Base-by-base conservation (phyloP, 2,329 filamentous ascomycete genomes). In the Aspergillus luchuensis region DNA sequence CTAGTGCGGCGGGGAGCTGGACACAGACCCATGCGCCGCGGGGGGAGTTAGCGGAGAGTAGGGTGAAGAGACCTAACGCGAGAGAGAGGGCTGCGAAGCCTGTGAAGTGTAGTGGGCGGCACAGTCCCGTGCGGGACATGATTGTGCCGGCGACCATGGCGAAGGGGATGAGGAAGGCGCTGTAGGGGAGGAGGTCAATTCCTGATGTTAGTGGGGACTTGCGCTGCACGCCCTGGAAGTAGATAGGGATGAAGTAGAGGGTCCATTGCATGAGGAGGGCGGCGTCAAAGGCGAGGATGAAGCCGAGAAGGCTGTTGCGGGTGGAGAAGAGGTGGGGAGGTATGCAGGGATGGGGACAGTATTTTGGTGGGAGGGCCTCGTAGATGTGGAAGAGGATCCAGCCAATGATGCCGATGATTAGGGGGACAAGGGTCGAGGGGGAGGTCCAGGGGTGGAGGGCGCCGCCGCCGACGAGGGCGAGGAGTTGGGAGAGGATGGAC, bases 311-410 rank as follows among this genome's bases (percentile, higher is more conserved):
- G 15, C 58, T 38, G 36, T 79, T 81, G 1, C 76, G 72, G 64
- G 79, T 81, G 1, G 63, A 69, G 66, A 84, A 82, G 28, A 84
- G 71, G 30, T 71, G 69, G 0, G 71, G 69, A 2, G 80, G 79
- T 61, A 84, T 76, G 25, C 78, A 73, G 0, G 73, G 69, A 13
- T 36, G 30, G 4, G 30, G 30, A 36, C 30, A 36, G 10, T 11
- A 36, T 43, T 77, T 68, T 5, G 28, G 28, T 63, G 17, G 15
- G 48, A 49, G 25, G n/a, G 8, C 17, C 33, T 69, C 61, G 51
- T 64, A 63, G 5, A 65, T 7, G 15, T 56, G 36, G 17, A 75
- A 72, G 8, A 56, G 56, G 8, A 63, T 33, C 19, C 67, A 51
- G 1, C 72, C 72, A 0, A 57, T 55, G 3, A 66, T 19, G 11